Conservation (phyloP, 2,329 filamentous ascomycete genomes). For the Bimuria novae-zelandiae region DNA sequence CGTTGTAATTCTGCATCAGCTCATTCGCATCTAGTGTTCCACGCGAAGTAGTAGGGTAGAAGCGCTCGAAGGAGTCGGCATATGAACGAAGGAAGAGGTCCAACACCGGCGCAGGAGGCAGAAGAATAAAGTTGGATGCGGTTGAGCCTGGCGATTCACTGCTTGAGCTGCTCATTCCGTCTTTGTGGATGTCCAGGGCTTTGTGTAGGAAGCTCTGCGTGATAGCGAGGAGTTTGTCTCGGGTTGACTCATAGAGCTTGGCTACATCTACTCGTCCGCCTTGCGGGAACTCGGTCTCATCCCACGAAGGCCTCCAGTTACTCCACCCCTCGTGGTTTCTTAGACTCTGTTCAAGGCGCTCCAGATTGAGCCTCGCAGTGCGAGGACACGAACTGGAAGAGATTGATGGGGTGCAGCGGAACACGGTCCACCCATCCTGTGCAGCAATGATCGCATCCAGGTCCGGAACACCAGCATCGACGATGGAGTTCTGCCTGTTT, state of each 20-base stretch:
- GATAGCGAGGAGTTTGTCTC: slow-evolving; percentile 73
- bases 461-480: slow-evolving; percentile 45
- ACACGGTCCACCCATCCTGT: slow-evolving; percentile 58
- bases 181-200: slow-evolving; percentile 69
- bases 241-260: slow-evolving; percentile 58
- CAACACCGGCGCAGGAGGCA: slow-evolving; percentile 68
- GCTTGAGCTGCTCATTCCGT: slow-evolving; percentile 51
- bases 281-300: slow-evolving; percentile 54
- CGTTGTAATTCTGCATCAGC: slow-evolving; percentile 65
- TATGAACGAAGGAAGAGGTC: slow-evolving; percentile 71
- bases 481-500: slow-evolving; percentile 48
- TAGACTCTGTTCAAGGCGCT: slow-evolving; percentile 56
- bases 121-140: slow-evolving; percentile 65
- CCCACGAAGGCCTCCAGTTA: slow-evolving; percentile 56
- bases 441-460: slow-evolving; percentile 55
- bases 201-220: slow-evolving; percentile 73
- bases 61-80: slow-evolving; percentile 67
- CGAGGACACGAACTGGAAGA: slow-evolving; percentile 56
- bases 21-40: slow-evolving; percentile 69
- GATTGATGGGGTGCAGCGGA: slow-evolving; percentile 56
- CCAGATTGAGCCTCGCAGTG: slow-evolving; percentile 57
- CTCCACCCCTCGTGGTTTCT: slow-evolving; percentile 58
- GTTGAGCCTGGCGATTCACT: slow-evolving; percentile 54
- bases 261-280: slow-evolving; percentile 54
- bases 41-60: slow-evolving; percentile 65